Evolutionary conservation across 805 yeast genomes (phyloP), one percentile per base, ranked within the genome.

Genomic region (Sungouiozyma ichnusensis): DNA sequence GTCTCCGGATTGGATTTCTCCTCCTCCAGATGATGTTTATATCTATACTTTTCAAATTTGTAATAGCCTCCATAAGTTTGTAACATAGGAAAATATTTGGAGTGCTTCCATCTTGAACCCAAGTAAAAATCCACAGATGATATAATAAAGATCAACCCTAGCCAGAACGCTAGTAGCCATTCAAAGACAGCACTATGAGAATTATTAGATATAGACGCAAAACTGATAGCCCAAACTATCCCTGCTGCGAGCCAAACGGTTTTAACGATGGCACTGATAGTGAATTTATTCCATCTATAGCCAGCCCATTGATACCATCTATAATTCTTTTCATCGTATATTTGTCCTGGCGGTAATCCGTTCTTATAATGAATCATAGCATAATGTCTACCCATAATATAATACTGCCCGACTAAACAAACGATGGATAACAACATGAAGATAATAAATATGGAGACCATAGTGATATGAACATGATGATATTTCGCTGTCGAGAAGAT

Each of bases 91-190:
- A 60, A 60, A 48, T 55, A 59, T 34, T 51, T 48, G 4, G 64
- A 59, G 20, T 48, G 17, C 39, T 46, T 46, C 36, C 52, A 54
- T 46, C 66, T 64, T 16, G 79, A 73, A 16, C 83, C 79, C 1
- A 86, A 81, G 51, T 73, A 71, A 49, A 87, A 69, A 57, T 90
- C 97, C 45, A 74, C 69, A 2, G 82, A 65, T 59, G 88, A 69
- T 43, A 79, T 64, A 3, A 80, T 55, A 48, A 80, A 73, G 46
- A 83, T 67, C 29, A 80, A 52, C 3, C 94, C 92, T 57, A 83
- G 88, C 77, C 85, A 79, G 62, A 79, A 88, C n/a, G 90, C 79
- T 35, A 88, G 62, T 3, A 79, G 57, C 97, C 97, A 90, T 63
- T 90, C 97, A 56, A 82, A 76, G 16, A 70, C 66, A 0, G 87